Conservation (phyloP, 371 early-diverging fungal species). For the Batkoa obscura region DNA sequence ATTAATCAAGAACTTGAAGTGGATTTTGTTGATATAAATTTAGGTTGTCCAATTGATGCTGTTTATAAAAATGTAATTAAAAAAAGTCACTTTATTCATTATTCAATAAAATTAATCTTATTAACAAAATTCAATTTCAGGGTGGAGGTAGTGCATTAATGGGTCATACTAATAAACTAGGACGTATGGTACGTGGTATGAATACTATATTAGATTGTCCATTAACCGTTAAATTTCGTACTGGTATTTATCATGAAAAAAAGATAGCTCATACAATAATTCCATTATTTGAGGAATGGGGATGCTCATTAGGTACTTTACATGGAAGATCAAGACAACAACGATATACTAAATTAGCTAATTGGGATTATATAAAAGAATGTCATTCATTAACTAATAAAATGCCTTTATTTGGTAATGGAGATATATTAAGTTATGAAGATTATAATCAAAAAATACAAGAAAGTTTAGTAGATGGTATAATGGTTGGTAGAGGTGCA, state of each 20-base stretch:
- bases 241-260: slow-evolving; percentile 42
- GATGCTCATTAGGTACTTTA: slow-evolving; percentile 34
- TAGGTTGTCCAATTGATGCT: slow-evolving; percentile 90
- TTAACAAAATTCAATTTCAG: slow-evolving; percentile 8
- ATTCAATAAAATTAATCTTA: not conserved
- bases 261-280: slow-evolving; percentile 56
- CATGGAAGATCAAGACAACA: slow-evolving; percentile 89
- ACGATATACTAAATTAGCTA: slow-evolving; percentile 73
- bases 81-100: too few relatives aligned
- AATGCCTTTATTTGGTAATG: slow-evolving; percentile 58
- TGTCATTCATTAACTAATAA: slow-evolving; percentile 23
- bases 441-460: slow-evolving; percentile 59
- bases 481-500: slow-evolving; percentile 67
- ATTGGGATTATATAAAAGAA: slow-evolving; percentile 75
- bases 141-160: slow-evolving; percentile 78
- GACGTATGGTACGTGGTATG: slow-evolving; percentile 60
- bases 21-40: slow-evolving; percentile 90
- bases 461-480: slow-evolving; percentile 47
- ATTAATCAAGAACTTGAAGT: slow-evolving; percentile 43
- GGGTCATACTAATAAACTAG: slow-evolving; percentile 38
- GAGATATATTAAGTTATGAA: slow-evolving; percentile 72
- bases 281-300: slow-evolving; percentile 40
- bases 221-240: slow-evolving; percentile 81
- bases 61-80: slow-evolving; percentile 37
- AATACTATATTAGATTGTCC: slow-evolving; percentile 44